Evolutionary conservation across 768 basidiomycete species (phyloP).

Genomic region (Boletus insuetus): DNA sequence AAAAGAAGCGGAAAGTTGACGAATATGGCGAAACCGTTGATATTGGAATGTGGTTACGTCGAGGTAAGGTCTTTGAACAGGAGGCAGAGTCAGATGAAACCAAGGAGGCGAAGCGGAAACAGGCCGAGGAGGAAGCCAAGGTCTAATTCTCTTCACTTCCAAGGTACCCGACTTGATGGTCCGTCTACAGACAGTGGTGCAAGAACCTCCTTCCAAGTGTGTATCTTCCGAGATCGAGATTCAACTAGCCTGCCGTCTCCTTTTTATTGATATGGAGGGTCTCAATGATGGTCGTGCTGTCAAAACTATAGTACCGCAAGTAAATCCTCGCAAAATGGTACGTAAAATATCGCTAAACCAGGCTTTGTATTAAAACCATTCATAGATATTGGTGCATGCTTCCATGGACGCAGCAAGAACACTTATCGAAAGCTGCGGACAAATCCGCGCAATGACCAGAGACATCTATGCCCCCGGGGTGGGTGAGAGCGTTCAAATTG

Average conservation of each 20-base stretch:
- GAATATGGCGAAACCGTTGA: slow-evolving; percentile 95
- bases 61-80: slow-evolving; percentile 88
- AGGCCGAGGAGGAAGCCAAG: slow-evolving; percentile 76
- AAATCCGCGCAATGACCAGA: slow-evolving; percentile 87
- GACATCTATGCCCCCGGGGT: slow-evolving; percentile 80
- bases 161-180: not conserved
- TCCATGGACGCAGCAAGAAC: slow-evolving; percentile 60
- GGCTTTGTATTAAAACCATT: not conserved
- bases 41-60: slow-evolving; percentile 92
- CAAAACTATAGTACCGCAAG: slow-evolving; percentile 94
- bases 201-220: slow-evolving; percentile 91
- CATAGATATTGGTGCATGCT: slow-evolving; percentile 87
- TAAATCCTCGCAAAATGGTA: slow-evolving; percentile 95
- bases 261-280: slow-evolving; percentile 96
- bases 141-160: slow-evolving; percentile 27
- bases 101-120: slow-evolving; percentile 65
- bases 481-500: slow-evolving; percentile 84
- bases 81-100: slow-evolving; percentile 81
- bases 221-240: slow-evolving; percentile 73
- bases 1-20: slow-evolving; percentile 89
- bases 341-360: slow-evolving; percentile 9
- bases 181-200: slow-evolving; percentile 58
- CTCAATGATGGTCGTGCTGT: slow-evolving; percentile 95
- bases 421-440: slow-evolving; percentile 76
- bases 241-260: slow-evolving; percentile 78